Evolutionary conservation across 139 green algal species (phyloP).

Genomic region (Medakamo hakoo): DNA sequence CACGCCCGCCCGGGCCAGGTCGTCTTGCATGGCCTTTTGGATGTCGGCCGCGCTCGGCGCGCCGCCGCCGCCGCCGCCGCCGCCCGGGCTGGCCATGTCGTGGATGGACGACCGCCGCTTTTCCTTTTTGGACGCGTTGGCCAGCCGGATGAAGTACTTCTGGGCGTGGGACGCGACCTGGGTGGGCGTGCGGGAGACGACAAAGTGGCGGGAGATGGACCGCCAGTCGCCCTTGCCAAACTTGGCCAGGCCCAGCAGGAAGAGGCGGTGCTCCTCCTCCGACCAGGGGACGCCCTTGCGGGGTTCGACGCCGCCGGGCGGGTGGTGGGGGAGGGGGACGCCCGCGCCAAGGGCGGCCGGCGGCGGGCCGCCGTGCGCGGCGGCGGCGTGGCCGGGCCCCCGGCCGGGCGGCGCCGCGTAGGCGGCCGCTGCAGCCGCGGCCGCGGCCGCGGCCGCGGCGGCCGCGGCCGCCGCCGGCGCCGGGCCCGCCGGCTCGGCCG

Average conservation of each 20-base stretch:
- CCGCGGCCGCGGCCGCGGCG: not conserved
- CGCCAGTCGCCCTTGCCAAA: constrained; percentile 94
- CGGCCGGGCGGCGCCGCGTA: constrained; percentile 23
- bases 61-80: too few relatives aligned
- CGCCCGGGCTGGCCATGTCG: too few relatives aligned
- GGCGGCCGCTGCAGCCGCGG: not conserved
- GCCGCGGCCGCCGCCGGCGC: not conserved
- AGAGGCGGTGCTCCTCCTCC: constrained; percentile 85
- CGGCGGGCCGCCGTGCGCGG: not conserved
- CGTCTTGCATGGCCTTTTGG: too few relatives aligned
- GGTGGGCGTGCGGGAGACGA: constrained; percentile 80
- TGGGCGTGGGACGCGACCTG: constrained; percentile 81
- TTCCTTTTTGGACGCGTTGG: constrained; percentile 78
- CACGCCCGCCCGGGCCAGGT: too few relatives aligned
- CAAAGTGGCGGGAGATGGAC: constrained; percentile 79
- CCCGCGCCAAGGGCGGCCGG: not conserved
- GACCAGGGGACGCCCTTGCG: constrained; percentile 90
- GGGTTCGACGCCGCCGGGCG: constrained; percentile 28
- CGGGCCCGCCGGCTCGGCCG: constrained; percentile 12
- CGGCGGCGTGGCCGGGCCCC: constrained; percentile 4
- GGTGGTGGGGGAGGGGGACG: constrained; percentile 23
- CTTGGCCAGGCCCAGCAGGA: constrained; percentile 78
- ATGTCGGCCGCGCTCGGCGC: too few relatives aligned
- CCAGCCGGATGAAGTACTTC: constrained; percentile 88
- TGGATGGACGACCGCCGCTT: constrained; percentile 73